These are phyloP conservation scores for Cucumis cinereus DNA, from an alignment of 306 rosid genomes.

Conservation along the genomic window DNA sequence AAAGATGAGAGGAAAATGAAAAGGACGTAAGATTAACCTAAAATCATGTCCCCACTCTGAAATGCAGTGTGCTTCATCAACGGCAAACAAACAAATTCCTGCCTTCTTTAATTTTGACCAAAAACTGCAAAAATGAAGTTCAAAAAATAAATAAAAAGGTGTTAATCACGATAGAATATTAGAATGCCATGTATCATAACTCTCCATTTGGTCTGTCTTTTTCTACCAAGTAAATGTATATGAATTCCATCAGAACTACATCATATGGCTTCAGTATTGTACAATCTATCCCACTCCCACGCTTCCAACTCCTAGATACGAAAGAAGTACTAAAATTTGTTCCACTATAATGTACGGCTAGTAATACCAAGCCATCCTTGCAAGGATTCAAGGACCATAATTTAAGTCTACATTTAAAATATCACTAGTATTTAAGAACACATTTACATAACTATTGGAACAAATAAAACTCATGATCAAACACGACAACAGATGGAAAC, in stretches of 20 bases:
- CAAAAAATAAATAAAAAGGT: neutral
- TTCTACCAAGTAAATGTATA: neutral
- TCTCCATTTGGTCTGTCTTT: neutral
- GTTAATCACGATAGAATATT: neutral
- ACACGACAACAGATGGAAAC: neutral
- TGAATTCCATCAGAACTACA: neutral
- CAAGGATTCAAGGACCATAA: neutral
- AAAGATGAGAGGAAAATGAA: neutral
- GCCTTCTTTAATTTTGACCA: conserved; percentile 72
- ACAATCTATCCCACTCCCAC: neutral
- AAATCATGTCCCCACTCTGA: conserved; percentile 96
- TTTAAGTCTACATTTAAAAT: neutral
- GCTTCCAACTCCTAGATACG: neutral
- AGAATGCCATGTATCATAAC: neutral
- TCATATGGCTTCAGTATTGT: neutral
- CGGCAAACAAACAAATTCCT: conserved; percentile 77
- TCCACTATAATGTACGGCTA: neutral
- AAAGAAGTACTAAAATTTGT: neutral
- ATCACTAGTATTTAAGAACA: neutral
- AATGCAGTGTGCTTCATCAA: conserved; percentile 94
- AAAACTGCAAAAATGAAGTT: conserved; percentile 43
- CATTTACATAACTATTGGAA: neutral
- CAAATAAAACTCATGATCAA: neutral
- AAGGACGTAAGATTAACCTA: conserved; percentile 22
- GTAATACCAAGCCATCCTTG: neutral